Base-by-base conservation (phyloP, 768 basidiomycete species). In the Tulasnella sp. region DNA sequence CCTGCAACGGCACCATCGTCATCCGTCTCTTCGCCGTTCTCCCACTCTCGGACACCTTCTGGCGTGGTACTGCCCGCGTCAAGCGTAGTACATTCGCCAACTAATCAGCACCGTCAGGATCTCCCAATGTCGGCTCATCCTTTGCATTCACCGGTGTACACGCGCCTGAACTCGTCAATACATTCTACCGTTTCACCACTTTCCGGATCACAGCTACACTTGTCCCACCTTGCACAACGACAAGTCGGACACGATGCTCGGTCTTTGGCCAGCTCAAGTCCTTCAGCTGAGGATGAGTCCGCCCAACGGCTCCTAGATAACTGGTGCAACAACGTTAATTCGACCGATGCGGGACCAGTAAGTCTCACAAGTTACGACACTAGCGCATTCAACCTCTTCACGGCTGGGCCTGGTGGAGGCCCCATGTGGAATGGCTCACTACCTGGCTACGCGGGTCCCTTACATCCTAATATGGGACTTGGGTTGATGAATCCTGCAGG, bases 281-380 rank as follows among this genome's bases (percentile, higher is more conserved):
- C 64, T 15, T 50, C 61, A 10, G 64, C 64, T 15, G 88, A 89
- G 49, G 88, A 86, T 9, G 83, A 88, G 67, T 81, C 79, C 24
- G 75, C 84, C 3, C 88, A 92, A 67, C 80, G 80, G 10, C 69
- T 92, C 58, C 73, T 92, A 49, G 88, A 92, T 69, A 85, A 89
- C 63, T 91, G 89, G 88, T 86, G 82, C 67, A 84, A 83, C 63
- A 82, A 83, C n/a, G 80, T 88, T 64, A 85, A 80, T 67, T 85
- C 42, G 51, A 32, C 29, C 44, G 50, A 54, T 24, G 58, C 41
- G 19, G 45, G 26, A 8, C 47, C 50, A 15, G 21, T 52, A 4
- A 53, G 44, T 3, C 7, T 59, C 3, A 45, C 23, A 21, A 53
- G 45, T 17, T 53, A 51, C 49, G 38, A 54, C 10, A 2, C 55